Evolutionary conservation across 2,329 filamentous ascomycete species (phyloP).

Genomic region (Ceratocystis papillata): DNA sequence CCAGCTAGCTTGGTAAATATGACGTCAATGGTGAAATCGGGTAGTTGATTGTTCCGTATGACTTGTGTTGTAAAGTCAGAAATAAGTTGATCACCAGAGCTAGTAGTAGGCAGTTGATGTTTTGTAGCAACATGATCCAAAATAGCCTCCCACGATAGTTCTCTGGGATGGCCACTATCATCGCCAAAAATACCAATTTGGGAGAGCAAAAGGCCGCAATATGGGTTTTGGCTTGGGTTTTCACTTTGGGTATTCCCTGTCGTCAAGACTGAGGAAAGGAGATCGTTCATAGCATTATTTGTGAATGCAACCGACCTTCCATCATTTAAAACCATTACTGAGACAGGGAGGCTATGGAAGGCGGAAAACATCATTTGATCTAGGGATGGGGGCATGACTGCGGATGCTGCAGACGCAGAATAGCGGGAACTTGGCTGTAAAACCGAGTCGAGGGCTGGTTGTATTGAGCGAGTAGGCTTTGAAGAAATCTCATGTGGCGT

Average conservation of each 20-base stretch:
- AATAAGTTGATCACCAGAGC: neutral
- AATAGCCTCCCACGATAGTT: conserved; percentile 50
- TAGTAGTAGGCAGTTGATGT: neutral
- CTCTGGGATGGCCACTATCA: conserved; percentile 52
- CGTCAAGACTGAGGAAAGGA: conserved; percentile 36
- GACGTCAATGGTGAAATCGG: conserved; percentile 22
- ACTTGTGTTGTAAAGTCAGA: conserved; percentile 5
- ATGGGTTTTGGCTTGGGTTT: neutral
- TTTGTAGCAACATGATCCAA: conserved; percentile 41
- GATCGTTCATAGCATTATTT: conserved; percentile 62
- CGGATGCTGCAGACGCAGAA: neutral
- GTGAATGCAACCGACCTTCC: conserved; percentile 60
- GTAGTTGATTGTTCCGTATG: conserved; percentile 16
- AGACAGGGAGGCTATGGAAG: conserved; percentile 63
- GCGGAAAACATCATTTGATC: conserved; percentile 54
- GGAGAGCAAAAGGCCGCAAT: conserved; percentile 37
- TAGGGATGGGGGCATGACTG: conserved; percentile 39
- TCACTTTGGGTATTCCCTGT: neutral
- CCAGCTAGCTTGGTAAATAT: conserved; percentile 14
- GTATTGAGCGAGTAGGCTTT: neutral
- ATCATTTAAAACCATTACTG: conserved; percentile 56
- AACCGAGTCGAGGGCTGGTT: neutral
- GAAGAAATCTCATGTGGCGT: neutral
- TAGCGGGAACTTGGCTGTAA: neutral
- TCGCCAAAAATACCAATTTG: conserved; percentile 65